Base-by-base conservation (phyloP, 441 rosid species). In the Adansonia rubrostipa region DNA sequence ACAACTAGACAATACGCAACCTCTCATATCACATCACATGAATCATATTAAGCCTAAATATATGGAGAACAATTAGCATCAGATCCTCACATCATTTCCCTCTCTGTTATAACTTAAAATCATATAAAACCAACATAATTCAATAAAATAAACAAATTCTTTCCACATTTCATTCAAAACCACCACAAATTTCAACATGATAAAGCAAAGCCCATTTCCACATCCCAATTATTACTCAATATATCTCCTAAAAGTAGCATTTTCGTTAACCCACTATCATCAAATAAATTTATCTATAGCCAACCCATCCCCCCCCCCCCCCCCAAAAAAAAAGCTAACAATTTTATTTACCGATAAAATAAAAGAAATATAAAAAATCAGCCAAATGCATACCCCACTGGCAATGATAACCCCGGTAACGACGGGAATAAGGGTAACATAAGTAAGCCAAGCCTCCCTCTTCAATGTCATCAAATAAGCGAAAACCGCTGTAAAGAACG, bases 361-460 rank as follows among this genome's bases (percentile, higher is more conserved):
- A 6, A 22, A 22, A 54, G 19, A 24, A 22, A 28, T 28, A 42
- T 0, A 36, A 68, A 28, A 74, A 14, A 17, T 0, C 2, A 60
- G 44, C 9, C 0, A 74, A 83, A 50, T 84, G 71, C 87, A 50
- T 83, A 93, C 97, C 91, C 97, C 98, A 80, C 95, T 93, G 5
- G 98, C 99, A 83, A 95, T 88, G 54, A 95, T 79, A 82, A 93
- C 99, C 6, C 97, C 99, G 28, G 96, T 88, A 66, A 95, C 98
- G 22, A 95, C 98, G 5, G 99, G 99, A 44, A 95, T 19, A 69
- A 95, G 91, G 65, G 99, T 88, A 76, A 88, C 42, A 74, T 95
- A 95, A 77, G 98, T 93, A 74, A 95, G 85, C 99, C 99, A 93
- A 71, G 97, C 97, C 85, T 95, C 99, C 22, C 94, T 86, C 85